Base-by-base conservation (phyloP, 495 filamentous ascomycete species). In the Podospora appendiculata region DNA sequence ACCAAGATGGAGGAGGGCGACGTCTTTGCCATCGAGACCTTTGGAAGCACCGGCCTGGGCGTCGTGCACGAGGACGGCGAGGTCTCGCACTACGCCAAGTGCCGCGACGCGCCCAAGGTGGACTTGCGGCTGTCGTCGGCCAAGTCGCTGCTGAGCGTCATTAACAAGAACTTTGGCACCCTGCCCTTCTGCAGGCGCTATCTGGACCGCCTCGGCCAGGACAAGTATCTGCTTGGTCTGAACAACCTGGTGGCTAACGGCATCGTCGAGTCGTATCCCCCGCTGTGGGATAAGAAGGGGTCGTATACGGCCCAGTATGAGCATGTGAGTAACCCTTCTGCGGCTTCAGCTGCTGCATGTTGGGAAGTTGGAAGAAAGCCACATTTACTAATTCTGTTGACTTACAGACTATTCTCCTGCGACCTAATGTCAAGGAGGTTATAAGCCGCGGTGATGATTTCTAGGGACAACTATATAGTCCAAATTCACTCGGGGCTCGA, bases 1-100 rank as follows among this genome's bases (percentile, higher is more conserved):
- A 91, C 87, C 35, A 90, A 87, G 72, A 96, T 96, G 90, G 90
- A 95, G 74, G 90, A 95, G 67, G 89, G 89, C 18, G 90, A 96
- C 62, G 80, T 87, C 11, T 96, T 92, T 64, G 90, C 90, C 42
- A 94, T 96, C 56, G 90, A 95, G 68, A 95, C 90, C 8, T 96
- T 95, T 59, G 90, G 90, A 46, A 92, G 85, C 72, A 96, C 90
- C 50, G 90, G 90, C 58, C 91, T 89, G 67, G 90, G 86, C 47
- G 84, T 85, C 64, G 84, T 95, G 46, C 72, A 81, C 58, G 89
- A 94, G 61, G 87, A 94, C 64, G 84, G 89, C 64, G 87, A 90
- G 78, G 76, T 77, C 19, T 90, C 87, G 16, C 88, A 90, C 64
- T 91, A 92, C 61, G 86, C 86, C 46, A 77, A 83, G 60, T 67